Evolutionary conservation across 352 stramenopile species (phyloP).

Genomic region (Phytophthora vignae): DNA sequence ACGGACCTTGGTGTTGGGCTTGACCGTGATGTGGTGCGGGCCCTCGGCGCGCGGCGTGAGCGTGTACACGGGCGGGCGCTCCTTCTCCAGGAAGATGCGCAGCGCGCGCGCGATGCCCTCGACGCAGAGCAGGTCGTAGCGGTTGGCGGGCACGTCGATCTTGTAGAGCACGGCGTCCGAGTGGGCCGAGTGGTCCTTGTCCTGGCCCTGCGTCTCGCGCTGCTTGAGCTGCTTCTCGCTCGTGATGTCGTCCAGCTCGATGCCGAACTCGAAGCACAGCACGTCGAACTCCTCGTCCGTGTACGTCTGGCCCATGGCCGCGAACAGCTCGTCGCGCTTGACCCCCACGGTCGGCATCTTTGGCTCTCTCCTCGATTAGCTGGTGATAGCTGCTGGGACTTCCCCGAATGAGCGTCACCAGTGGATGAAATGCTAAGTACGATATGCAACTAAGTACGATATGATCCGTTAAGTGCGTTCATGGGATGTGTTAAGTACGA

Average conservation of each 20-base stretch:
- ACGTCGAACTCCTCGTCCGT: constrained; percentile 99
- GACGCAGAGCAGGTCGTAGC: constrained; percentile 99
- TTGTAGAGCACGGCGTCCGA: constrained; percentile 98
- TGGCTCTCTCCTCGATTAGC: constrained; percentile 6
- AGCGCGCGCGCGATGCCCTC: constrained; percentile 98
- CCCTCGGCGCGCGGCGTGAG: constrained; percentile 63
- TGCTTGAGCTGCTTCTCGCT: constrained; percentile 89
- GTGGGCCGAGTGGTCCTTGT: constrained; percentile 64
- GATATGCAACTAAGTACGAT: too few relatives aligned
- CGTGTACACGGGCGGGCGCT: constrained; percentile 90
- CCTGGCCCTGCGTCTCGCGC: constrained; percentile 80
- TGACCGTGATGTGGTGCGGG: constrained; percentile 89
- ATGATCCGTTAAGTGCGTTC: too few relatives aligned
- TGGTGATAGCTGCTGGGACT: constrained; percentile 14
- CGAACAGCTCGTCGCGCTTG: constrained; percentile 97
- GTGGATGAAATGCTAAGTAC: constrained; percentile 21
- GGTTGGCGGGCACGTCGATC: constrained; percentile 99
- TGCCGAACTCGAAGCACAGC: constrained; percentile 99
- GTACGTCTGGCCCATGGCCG: constrained; percentile 96
- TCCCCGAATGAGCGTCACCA: constrained; percentile 34
- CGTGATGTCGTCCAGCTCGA: constrained; percentile 96
- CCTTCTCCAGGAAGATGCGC: constrained; percentile 97
- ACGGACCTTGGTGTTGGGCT: constrained; percentile 83
- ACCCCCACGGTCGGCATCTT: constrained; percentile 98
- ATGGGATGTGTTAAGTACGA: too few relatives aligned